Evolutionary conservation across 805 yeast species (phyloP).

Genomic region (Lipomyces japonicus): DNA sequence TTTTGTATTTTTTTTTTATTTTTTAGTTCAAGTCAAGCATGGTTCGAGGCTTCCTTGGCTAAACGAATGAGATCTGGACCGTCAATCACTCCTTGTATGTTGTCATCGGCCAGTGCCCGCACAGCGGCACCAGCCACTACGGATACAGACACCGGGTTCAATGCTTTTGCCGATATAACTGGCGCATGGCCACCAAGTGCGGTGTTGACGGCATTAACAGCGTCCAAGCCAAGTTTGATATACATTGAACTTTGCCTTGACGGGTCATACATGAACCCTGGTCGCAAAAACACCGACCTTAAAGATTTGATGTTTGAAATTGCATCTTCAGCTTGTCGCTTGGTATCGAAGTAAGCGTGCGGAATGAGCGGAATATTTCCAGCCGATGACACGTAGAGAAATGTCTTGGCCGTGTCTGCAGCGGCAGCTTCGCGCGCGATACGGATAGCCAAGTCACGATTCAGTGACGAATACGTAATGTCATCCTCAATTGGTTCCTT

Average conservation of each 20-base stretch:
- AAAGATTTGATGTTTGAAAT: slow-evolving; percentile 8
- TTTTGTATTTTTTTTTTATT: background rate
- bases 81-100: slow-evolving; percentile 17
- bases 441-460: slow-evolving; percentile 23
- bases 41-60: slow-evolving; percentile 9
- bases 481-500: slow-evolving; percentile 15
- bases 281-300: slow-evolving; percentile 23
- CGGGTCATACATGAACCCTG: slow-evolving; percentile 26
- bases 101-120: slow-evolving; percentile 18
- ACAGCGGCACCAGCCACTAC: slow-evolving; percentile 28
- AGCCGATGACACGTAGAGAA: slow-evolving; percentile 21
- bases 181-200: slow-evolving; percentile 23
- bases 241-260: slow-evolving; percentile 19
- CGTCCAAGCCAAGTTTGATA: slow-evolving; percentile 14
- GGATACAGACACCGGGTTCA: slow-evolving; percentile 19
- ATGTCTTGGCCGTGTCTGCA: slow-evolving; percentile 14
- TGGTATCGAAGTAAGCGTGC: slow-evolving; percentile 17
- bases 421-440: slow-evolving; percentile 13
- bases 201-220: slow-evolving; percentile 13
- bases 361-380: slow-evolving; percentile 22
- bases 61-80: slow-evolving; percentile 7
- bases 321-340: slow-evolving; percentile 19
- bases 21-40: background rate
- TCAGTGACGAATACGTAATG: slow-evolving; percentile 18
- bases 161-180: slow-evolving; percentile 9